Evolutionary conservation across 2,329 filamentous ascomycete genomes (phyloP).

Genomic region (Triangularia setosa): DNA sequence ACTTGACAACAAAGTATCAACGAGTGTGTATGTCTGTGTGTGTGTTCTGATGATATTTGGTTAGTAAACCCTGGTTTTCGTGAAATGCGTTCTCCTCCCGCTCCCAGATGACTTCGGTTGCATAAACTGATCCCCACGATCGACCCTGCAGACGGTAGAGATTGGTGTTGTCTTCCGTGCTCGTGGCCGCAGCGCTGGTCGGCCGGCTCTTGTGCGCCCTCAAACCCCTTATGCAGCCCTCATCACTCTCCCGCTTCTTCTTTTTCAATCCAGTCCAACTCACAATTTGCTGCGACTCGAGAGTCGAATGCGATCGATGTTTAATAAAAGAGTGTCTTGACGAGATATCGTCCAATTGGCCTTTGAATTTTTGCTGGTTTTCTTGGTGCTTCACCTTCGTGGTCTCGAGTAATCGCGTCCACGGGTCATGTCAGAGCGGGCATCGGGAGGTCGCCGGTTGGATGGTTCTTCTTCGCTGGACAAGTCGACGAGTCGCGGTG

Average conservation of each 20-base stretch:
- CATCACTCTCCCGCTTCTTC: neutral
- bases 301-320: constrained; percentile 9
- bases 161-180: neutral
- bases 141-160: constrained; percentile 21
- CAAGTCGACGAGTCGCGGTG: constrained; percentile 12
- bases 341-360: constrained; percentile 41
- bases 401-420: constrained; percentile 23
- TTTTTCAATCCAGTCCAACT: constrained; percentile 16
- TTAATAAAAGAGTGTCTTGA: constrained; percentile 44
- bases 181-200: constrained; percentile 6
- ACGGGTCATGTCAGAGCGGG: constrained; percentile 29
- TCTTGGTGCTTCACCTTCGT: constrained; percentile 22
- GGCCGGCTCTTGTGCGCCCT: constrained; percentile 8
- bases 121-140: constrained; percentile 33
- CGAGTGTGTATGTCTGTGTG: constrained; percentile 52
- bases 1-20: constrained; percentile 51
- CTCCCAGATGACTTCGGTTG: constrained; percentile 7
- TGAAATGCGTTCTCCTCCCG: constrained; percentile 1
- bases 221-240: constrained; percentile 3
- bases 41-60: constrained; percentile 33
- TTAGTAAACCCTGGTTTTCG: constrained; percentile 8
- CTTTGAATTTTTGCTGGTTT: constrained; percentile 11
- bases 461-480: constrained; percentile 21
- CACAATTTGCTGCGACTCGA: constrained; percentile 18
- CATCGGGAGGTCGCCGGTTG: constrained; percentile 29